Evolutionary conservation across 1,284 basidiomycete species (phyloP).

Genomic region (Cryptococcus sp.): DNA sequence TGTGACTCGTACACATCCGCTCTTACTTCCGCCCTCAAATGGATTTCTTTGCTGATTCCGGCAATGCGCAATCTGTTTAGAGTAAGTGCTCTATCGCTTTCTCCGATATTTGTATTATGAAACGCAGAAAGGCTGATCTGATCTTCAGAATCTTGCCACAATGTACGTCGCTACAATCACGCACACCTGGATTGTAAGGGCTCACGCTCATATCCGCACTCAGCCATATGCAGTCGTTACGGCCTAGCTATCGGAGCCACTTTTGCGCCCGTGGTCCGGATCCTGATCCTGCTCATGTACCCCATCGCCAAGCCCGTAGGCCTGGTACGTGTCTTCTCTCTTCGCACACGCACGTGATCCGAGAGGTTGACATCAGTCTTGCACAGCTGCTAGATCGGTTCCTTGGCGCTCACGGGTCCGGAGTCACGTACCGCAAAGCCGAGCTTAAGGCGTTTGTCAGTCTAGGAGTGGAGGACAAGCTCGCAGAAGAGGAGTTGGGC

Average conservation of each 20-base stretch:
- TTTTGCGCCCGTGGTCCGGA: slow-evolving; percentile 55
- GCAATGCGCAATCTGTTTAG: slow-evolving; percentile 5
- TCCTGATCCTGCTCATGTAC: slow-evolving; percentile 53
- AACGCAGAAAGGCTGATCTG: background rate
- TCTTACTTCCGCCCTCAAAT: too few species aligned
- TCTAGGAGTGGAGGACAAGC: slow-evolving; percentile 66
- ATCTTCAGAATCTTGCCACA: slow-evolving; percentile 45
- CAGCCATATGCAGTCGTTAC: slow-evolving; percentile 57
- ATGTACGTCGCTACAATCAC: slow-evolving; percentile 43
- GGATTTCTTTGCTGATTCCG: background rate
- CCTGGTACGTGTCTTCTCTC: slow-evolving; percentile 28
- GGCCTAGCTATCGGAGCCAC: slow-evolving; percentile 57
- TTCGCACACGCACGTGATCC: slow-evolving; percentile 23
- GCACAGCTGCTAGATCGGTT: slow-evolving; percentile 52
- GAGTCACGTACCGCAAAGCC: slow-evolving; percentile 81
- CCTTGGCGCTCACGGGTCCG: slow-evolving; percentile 55
- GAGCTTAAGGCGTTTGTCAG: slow-evolving; percentile 86
- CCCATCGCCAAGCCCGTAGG: slow-evolving; percentile 55
- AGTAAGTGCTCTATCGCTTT: slow-evolving; percentile 16
- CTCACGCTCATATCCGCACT: slow-evolving; percentile 5
- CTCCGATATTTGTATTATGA: background rate
- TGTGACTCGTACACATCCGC: background rate
- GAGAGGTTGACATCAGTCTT: slow-evolving; percentile 19
- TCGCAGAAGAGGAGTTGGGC: slow-evolving; percentile 79
- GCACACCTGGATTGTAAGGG: slow-evolving; percentile 34